A percentile compares a stretch with the other conserved stretches of the same genome.
These are phyloP conservation scores for Metschnikowia proteae DNA, from an alignment of 805 yeast species.

Conservation along the genomic window DNA sequence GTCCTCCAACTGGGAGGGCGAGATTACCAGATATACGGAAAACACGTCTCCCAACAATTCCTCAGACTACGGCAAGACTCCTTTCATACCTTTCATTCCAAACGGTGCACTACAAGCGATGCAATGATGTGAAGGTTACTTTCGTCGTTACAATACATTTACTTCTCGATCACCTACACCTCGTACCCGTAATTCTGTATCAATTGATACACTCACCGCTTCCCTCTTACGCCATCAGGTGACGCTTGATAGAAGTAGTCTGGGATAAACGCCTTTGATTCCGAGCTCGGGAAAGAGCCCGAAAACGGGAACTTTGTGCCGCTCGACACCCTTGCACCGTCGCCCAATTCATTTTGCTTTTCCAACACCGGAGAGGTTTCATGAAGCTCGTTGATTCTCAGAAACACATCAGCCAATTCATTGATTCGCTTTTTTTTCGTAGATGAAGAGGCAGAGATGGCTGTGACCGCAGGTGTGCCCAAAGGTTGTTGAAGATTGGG, in stretches of 20 bases:
- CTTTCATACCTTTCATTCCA: not conserved
- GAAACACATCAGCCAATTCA: slow-evolving; percentile 41
- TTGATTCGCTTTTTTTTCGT: slow-evolving; percentile 36
- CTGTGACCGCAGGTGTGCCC: slow-evolving; percentile 15
- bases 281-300: slow-evolving; percentile 14
- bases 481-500: slow-evolving; percentile 22
- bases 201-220: slow-evolving; percentile 8
- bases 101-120: not conserved
- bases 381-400: slow-evolving; percentile 34
- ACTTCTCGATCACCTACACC: not conserved
- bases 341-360: slow-evolving; percentile 8
- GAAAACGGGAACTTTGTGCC: slow-evolving; percentile 5
- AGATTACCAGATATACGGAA: slow-evolving; percentile 1
- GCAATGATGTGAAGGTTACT: not conserved
- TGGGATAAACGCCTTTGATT: slow-evolving; percentile 18
- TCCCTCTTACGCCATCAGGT: slow-evolving; percentile 25
- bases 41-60: not conserved
- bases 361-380: slow-evolving; percentile 13
- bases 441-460: slow-evolving; percentile 27
- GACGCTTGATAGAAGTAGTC: slow-evolving; percentile 17
- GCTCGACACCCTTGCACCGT: slow-evolving; percentile 7
- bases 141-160: not conserved
- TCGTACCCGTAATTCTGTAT: not conserved
- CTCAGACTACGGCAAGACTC: not conserved
- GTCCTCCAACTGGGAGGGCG: not conserved